Evolutionary conservation across 2,329 filamentous ascomycete species (phyloP).

Genomic region (Purpureocillium takamizusanense): DNA sequence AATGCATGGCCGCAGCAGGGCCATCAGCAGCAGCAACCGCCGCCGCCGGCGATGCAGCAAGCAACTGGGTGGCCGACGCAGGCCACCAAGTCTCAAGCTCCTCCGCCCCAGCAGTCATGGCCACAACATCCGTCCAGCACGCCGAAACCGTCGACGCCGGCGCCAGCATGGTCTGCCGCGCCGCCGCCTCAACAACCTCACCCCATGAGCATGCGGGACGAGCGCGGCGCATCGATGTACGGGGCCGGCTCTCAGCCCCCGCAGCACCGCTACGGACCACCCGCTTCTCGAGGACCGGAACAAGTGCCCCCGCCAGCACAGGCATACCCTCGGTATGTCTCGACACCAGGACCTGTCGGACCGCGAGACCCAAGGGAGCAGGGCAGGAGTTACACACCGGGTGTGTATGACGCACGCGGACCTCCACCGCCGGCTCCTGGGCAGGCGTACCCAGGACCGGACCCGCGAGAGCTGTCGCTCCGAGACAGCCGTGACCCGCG

Average conservation of each 20-base stretch:
- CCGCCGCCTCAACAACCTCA: slow-evolving; percentile 23
- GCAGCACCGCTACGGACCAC: slow-evolving; percentile 29
- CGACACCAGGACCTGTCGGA: slow-evolving; percentile 30
- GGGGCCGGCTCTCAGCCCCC: slow-evolving; percentile 18
- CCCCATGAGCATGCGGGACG: slow-evolving; percentile 27
- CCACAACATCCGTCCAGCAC: slow-evolving; percentile 18
- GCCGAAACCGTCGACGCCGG: slow-evolving; percentile 24
- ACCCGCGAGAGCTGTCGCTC: slow-evolving; percentile 23
- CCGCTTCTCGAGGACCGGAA: slow-evolving; percentile 31
- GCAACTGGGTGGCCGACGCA: slow-evolving; percentile 19
- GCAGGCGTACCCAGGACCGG: slow-evolving; percentile 21
- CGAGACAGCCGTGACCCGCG: slow-evolving; percentile 21
- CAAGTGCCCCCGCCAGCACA: slow-evolving; percentile 27
- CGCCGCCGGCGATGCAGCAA: slow-evolving; percentile 10
- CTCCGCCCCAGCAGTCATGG: slow-evolving; percentile 24
- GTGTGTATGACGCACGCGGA: slow-evolving; percentile 30
- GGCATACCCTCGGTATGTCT: slow-evolving; percentile 34
- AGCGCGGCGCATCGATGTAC: slow-evolving; percentile 27
- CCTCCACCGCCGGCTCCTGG: slow-evolving; percentile 26
- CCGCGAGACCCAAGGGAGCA: slow-evolving; percentile 33
- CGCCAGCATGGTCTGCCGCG: slow-evolving; percentile 21
- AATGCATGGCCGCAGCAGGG: slow-evolving; percentile 24
- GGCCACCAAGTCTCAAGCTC: slow-evolving; percentile 22
- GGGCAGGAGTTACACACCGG: slow-evolving; percentile 37
- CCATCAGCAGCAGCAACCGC: slow-evolving; percentile 10